These are phyloP conservation scores for Hypericum androsaemum DNA, from an alignment of 345 rosid genomes.

Conservation along the genomic window DNA sequence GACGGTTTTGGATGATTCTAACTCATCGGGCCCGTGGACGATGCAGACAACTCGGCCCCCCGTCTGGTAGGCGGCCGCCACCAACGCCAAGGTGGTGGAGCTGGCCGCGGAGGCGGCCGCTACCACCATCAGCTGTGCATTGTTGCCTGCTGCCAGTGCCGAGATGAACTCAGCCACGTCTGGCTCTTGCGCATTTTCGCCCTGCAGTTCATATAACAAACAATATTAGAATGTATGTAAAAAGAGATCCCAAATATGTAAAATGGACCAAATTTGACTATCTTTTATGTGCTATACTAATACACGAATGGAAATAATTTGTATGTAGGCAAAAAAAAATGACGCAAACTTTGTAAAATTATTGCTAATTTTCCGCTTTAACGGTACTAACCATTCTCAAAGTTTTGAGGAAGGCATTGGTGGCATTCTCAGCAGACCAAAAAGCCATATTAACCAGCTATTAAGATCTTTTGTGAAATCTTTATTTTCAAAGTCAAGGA, in stretches of 20 bases:
- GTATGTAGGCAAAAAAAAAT: too few species aligned
- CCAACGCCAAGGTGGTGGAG: constrained; percentile 23
- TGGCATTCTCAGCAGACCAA: constrained; percentile 90
- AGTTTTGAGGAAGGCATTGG: constrained; percentile 69
- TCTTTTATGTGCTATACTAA: background rate
- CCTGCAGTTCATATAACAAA: constrained; percentile 16
- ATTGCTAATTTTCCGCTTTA: too few species aligned
- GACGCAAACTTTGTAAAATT: too few species aligned
- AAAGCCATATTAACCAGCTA: constrained; percentile 28
- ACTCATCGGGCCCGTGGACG: background rate
- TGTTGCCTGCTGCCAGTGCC: constrained; percentile 48
- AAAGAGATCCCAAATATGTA: background rate
- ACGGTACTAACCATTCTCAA: constrained; percentile 54
- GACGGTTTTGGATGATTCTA: constrained; percentile 6
- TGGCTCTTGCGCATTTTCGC: constrained; percentile 34
- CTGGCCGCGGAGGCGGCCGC: constrained; percentile 1
- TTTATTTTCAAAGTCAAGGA: too few species aligned
- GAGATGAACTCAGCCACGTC: constrained; percentile 50
- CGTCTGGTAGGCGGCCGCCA: constrained; percentile 43
- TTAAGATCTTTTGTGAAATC: background rate
- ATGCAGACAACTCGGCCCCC: constrained; percentile 33
- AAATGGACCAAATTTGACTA: too few species aligned
- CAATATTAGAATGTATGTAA: background rate
- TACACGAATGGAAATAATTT: background rate
- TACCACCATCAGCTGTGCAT: constrained; percentile 38